Evolutionary conservation across 2,329 filamentous ascomycete species (phyloP).

Genomic region (Phoma sp.): DNA sequence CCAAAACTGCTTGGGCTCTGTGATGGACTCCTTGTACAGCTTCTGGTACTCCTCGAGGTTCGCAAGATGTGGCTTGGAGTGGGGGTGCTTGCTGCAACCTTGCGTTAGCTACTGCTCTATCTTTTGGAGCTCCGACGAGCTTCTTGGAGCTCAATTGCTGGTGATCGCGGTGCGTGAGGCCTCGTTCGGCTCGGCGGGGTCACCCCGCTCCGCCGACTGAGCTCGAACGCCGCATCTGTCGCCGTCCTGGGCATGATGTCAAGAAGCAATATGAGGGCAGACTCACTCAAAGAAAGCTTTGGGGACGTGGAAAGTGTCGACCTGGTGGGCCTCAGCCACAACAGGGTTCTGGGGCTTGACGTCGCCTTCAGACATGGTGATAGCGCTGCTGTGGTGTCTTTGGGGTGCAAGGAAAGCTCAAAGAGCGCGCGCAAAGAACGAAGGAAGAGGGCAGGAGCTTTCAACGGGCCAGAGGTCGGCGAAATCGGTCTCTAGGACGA

Average conservation of each 20-base stretch:
- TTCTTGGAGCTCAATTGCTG: constrained; percentile 1
- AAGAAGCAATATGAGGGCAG: constrained; percentile 23
- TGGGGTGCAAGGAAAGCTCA: neutral
- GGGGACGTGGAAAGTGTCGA: constrained; percentile 72
- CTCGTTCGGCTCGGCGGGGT: constrained; percentile 36
- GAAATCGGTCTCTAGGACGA: constrained; percentile 17
- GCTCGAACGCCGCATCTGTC: constrained; percentile 18
- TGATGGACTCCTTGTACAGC: constrained; percentile 83
- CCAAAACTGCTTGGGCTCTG: constrained; percentile 90
- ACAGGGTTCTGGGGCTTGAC: constrained; percentile 53
- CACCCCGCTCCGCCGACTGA: constrained; percentile 38
- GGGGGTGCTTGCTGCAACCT: constrained; percentile 62
- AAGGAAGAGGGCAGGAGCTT: constrained; percentile 4
- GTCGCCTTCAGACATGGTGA: constrained; percentile 54
- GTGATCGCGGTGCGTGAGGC: constrained; percentile 13
- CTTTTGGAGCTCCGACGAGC: neutral
- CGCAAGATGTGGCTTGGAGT: constrained; percentile 63
- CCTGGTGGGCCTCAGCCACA: constrained; percentile 76
- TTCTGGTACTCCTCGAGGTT: constrained; percentile 67
- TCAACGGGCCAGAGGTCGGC: constrained; percentile 9
- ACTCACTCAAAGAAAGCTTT: constrained; percentile 54
- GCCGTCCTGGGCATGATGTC: constrained; percentile 22
- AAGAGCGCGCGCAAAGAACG: constrained; percentile 10
- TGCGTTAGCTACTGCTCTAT: constrained; percentile 12
- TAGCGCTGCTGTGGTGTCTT: constrained; percentile 8